Conservation (phyloP, 768 basidiomycete genomes). For the Candolleomyces aberdarensis region DNA sequence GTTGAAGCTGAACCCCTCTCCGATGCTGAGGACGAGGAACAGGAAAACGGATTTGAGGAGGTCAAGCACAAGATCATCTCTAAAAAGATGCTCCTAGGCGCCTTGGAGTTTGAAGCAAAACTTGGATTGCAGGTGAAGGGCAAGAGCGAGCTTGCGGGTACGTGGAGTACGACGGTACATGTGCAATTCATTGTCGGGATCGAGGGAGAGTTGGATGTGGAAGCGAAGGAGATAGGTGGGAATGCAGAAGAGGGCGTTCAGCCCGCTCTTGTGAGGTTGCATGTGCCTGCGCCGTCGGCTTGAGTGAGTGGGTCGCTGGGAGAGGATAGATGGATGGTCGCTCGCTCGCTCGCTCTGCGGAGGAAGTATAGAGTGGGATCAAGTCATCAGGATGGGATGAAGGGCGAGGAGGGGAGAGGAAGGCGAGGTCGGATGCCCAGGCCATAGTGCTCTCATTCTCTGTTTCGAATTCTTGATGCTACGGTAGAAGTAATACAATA, state of each 20-base stretch:
- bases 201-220: constrained; percentile 36
- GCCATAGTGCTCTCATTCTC: no score
- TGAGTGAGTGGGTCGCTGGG: background rate
- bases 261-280: constrained; percentile 2
- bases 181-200: constrained; percentile 36
- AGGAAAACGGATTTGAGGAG: constrained; percentile 61
- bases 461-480: no score
- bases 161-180: constrained; percentile 45
- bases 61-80: constrained; percentile 58
- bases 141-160: constrained; percentile 12
- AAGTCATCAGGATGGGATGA: no score
- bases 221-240: constrained; percentile 36
- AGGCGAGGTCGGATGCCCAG: no score
- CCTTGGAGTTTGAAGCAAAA: constrained; percentile 39
- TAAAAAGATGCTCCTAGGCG: constrained; percentile 54
- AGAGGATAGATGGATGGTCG: no score
- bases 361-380: no score
- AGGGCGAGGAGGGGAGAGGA: no score
- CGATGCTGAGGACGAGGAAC: constrained; percentile 50
- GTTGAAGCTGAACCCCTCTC: constrained; percentile 44
- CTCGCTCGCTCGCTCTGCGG: no score
- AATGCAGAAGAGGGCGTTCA: constrained; percentile 14
- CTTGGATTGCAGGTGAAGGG: no score
- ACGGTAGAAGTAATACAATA: no score
- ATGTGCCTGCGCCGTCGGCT: constrained; percentile 11